These are phyloP conservation scores for Camelina sativa DNA, from an alignment of 345 rosid species.

Conservation along the genomic window DNA sequence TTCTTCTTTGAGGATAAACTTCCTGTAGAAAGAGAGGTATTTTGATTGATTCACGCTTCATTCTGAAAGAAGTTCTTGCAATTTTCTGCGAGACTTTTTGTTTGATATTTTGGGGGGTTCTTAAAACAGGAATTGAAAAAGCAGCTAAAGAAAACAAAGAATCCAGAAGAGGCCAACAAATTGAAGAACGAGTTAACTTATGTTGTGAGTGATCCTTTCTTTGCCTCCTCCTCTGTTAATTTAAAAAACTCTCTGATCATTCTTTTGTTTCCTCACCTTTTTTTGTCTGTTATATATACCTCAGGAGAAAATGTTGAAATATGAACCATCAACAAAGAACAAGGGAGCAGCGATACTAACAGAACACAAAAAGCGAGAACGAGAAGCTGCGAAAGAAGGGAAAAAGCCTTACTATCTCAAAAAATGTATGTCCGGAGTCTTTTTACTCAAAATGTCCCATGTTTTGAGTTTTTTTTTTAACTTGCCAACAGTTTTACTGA, in stretches of 20 bases:
- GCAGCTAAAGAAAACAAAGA: conserved; percentile 51
- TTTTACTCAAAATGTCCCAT: background rate
- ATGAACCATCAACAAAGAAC: conserved; percentile 63
- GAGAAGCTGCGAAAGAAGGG: conserved; percentile 88
- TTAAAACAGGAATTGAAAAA: conserved; percentile 51
- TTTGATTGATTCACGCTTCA: conserved; percentile 10
- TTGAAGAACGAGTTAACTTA: conserved; percentile 51
- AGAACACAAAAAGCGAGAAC: conserved; percentile 82
- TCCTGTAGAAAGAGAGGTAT: conserved; percentile 54
- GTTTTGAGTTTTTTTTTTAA: background rate
- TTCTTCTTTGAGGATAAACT: conserved; percentile 71
- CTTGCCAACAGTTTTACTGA: conserved; percentile 30
- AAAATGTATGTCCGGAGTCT: conserved; percentile 56
- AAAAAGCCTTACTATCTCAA: conserved; percentile 85
- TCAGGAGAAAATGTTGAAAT: conserved; percentile 79
- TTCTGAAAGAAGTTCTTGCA: background rate
- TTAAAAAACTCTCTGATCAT: conserved; percentile 19
- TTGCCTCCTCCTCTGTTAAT: background rate
- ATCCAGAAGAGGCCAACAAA: conserved; percentile 49
- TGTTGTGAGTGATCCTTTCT: conserved; percentile 59
- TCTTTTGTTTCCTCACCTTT: conserved; percentile 18
- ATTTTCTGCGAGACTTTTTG: background rate
- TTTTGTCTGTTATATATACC: background rate
- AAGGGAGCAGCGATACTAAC: conserved; percentile 64
- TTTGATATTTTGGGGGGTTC: background rate